Evolutionary conservation across 164 flowering plant genomes (phyloP).

Genomic region (Saururus chinensis): DNA sequence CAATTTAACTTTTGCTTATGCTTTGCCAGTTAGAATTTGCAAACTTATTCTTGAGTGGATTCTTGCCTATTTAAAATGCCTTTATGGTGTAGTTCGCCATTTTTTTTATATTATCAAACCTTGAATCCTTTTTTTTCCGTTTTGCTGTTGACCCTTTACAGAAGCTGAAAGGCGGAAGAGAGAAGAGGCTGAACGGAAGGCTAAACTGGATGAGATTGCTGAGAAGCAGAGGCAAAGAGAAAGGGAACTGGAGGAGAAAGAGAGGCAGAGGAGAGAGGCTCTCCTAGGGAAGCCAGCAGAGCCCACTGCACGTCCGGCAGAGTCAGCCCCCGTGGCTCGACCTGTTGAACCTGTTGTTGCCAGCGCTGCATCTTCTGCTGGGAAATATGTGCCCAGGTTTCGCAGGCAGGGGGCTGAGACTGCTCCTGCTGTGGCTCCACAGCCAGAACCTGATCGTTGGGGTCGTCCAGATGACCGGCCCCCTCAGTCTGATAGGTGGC

Average conservation of each 20-base stretch:
- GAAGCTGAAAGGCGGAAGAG: slow-evolving; percentile 70
- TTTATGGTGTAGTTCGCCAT: neutral
- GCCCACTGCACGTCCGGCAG: slow-evolving; percentile 18
- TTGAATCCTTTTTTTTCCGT: neutral
- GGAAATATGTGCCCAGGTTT: slow-evolving; percentile 54
- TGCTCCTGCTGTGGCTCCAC: slow-evolving; percentile 20
- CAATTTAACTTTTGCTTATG: neutral
- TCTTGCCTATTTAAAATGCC: neutral
- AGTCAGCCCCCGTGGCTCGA: slow-evolving; percentile 12
- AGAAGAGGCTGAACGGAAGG: slow-evolving; percentile 71
- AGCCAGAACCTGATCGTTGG: slow-evolving; percentile 35
- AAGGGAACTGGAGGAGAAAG: slow-evolving; percentile 66
- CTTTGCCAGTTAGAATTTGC: neutral
- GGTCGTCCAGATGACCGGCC: slow-evolving; percentile 23
- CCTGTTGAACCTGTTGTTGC: slow-evolving; percentile 28
- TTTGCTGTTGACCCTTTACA: slow-evolving; percentile 15
- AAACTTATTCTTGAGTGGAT: neutral
- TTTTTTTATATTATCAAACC: neutral
- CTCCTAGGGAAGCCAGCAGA: slow-evolving; percentile 34
- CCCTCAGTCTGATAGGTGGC: slow-evolving; percentile 18
- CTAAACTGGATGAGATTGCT: slow-evolving; percentile 75
- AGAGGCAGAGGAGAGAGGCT: slow-evolving; percentile 39
- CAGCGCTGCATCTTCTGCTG: slow-evolving; percentile 30
- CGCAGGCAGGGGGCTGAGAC: slow-evolving; percentile 13
- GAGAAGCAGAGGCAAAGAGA: slow-evolving; percentile 81